Conservation (phyloP, 83 land plant species). For the Picea abies region DNA sequence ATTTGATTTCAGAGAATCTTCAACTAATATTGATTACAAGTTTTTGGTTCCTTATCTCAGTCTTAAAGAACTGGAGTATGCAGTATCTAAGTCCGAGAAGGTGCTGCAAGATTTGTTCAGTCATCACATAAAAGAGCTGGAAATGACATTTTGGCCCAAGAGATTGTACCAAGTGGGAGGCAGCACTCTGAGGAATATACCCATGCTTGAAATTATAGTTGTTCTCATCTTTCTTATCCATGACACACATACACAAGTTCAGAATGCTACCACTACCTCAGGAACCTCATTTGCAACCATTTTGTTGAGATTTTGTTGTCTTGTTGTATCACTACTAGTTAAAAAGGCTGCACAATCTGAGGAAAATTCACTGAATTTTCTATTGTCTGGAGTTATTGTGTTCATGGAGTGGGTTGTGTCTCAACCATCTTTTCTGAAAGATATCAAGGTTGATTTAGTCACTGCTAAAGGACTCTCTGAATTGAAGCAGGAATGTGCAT, state of each 20-base stretch:
- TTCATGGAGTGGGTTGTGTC: constrained; percentile 52
- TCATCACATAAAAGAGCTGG: neutral
- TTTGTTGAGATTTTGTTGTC: too few species aligned
- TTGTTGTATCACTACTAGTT: too few species aligned
- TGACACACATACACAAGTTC: too few species aligned
- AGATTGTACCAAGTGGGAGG: neutral
- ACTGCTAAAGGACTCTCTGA: constrained; percentile 14
- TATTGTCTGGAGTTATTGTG: constrained; percentile 45
- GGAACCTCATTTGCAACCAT: too few species aligned
- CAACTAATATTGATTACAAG: too few species aligned
- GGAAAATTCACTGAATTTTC: constrained; percentile 12
- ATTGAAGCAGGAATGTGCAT: constrained; percentile 25
- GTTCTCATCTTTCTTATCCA: neutral
- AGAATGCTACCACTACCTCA: too few species aligned
- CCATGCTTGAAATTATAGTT: neutral
- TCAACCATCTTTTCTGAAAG: constrained; percentile 18
- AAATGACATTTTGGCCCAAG: neutral
- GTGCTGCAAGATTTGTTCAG: constrained; percentile 1
- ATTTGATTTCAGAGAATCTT: too few species aligned
- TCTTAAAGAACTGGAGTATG: constrained; percentile 1
- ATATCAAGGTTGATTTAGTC: constrained; percentile 24
- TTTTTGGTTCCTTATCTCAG: neutral
- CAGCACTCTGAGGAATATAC: constrained; percentile 2
- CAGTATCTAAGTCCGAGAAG: too few species aligned
- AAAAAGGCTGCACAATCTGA: neutral